These are phyloP conservation scores for Hypoxylon sp. DNA, from an alignment of 2,329 filamentous ascomycete genomes.

Conservation along the genomic window DNA sequence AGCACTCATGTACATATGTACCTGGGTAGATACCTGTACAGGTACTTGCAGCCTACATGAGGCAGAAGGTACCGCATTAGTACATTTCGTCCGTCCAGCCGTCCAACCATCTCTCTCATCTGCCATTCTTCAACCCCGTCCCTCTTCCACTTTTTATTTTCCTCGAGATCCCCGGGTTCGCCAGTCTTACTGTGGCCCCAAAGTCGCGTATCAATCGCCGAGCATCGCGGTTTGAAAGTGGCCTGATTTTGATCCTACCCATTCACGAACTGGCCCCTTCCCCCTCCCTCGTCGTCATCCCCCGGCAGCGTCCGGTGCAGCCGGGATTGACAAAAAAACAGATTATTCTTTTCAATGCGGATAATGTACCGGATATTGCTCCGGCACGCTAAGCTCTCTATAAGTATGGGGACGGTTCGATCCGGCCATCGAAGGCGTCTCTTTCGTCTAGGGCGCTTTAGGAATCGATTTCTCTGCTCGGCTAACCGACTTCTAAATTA, in stretches of 20 bases:
- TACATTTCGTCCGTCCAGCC: neutral
- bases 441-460: neutral
- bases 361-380: slow-evolving; percentile 21
- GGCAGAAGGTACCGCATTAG: neutral
- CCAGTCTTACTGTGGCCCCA: neutral
- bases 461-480: neutral
- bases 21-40: neutral
- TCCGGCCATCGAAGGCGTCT: neutral
- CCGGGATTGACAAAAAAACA: slow-evolving; percentile 10
- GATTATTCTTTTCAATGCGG: slow-evolving; percentile 19
- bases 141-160: neutral
- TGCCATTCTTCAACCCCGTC: neutral
- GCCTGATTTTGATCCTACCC: slow-evolving; percentile 38
- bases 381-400: slow-evolving; percentile 17
- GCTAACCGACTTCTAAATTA: neutral
- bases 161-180: slow-evolving; percentile 7
- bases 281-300: slow-evolving; percentile 4
- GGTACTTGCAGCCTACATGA: neutral
- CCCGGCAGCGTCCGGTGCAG: slow-evolving; percentile 20
- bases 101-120: neutral
- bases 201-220: slow-evolving; percentile 5
- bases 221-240: slow-evolving; percentile 13
- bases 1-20: neutral
- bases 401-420: slow-evolving; percentile 9
- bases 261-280: neutral